Evolutionary conservation across 805 yeast species (phyloP).

Genomic region (Pichia kluyveri): DNA sequence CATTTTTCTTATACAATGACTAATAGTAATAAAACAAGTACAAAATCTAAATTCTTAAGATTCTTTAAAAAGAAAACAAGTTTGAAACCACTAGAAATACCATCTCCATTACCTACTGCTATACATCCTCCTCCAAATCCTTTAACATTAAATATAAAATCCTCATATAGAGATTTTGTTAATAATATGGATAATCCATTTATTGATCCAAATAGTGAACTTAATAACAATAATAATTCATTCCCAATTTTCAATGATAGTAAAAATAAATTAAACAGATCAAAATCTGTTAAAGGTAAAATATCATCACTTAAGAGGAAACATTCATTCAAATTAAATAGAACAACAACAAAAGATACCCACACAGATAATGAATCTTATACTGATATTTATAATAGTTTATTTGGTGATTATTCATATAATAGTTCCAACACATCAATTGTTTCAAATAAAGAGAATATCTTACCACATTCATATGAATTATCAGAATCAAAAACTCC

Average conservation of each 20-base stretch:
- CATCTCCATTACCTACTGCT: too few species aligned
- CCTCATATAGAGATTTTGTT: background rate
- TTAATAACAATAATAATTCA: background rate
- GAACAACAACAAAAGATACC: background rate
- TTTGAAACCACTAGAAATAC: too few species aligned
- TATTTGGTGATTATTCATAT: background rate
- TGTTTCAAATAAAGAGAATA: constrained; percentile 4
- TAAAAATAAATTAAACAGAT: background rate
- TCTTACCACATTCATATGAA: background rate
- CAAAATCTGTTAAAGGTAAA: background rate
- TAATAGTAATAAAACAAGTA: too few species aligned
- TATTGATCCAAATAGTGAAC: background rate
- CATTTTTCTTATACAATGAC: too few species aligned
- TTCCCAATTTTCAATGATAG: background rate
- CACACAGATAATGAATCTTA: background rate
- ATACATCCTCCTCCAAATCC: too few species aligned
- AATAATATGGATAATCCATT: background rate
- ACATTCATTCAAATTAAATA: background rate
- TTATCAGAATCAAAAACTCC: constrained; percentile 2
- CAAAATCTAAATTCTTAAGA: too few species aligned
- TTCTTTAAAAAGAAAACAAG: too few species aligned
- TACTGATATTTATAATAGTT: background rate
- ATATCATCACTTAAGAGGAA: background rate
- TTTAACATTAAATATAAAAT: background rate
- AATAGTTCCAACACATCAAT: background rate